phyloP scores from a whole-genome alignment of 495 filamentous ascomycete species.

The Aspergillus taichungensis region DNA sequence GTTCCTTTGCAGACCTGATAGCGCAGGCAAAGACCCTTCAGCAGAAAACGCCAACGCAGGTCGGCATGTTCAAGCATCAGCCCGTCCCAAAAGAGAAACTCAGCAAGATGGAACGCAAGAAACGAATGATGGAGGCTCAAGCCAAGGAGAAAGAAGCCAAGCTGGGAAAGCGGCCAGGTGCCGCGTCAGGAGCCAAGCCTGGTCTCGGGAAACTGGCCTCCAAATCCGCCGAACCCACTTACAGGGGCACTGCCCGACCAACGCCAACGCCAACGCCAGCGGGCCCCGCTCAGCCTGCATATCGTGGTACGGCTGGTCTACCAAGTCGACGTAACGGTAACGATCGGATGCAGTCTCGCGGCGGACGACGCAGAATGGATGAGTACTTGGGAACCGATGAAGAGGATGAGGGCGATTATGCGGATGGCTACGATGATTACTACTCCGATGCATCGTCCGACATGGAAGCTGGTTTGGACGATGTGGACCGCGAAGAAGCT shows the following conservation, averaged over 20 bases:
- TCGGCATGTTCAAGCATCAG: slow-evolving; percentile 32
- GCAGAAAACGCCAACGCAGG: slow-evolving; percentile 23
- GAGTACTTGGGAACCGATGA: slow-evolving; percentile 43
- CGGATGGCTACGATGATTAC: slow-evolving; percentile 43
- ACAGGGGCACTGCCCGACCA: slow-evolving; percentile 47
- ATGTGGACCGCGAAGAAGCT: slow-evolving; percentile 51
- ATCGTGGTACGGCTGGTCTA: slow-evolving; percentile 48
- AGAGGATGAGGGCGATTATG: slow-evolving; percentile 38
- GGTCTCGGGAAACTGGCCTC: slow-evolving; percentile 13
- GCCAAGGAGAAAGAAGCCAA: slow-evolving; percentile 25
- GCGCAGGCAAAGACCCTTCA: slow-evolving; percentile 28
- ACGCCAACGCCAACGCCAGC: slow-evolving; percentile 7
- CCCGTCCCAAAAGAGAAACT: slow-evolving; percentile 27
- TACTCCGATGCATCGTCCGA: slow-evolving; percentile 50
- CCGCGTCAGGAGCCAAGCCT: slow-evolving; percentile 14
- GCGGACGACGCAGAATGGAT: slow-evolving; percentile 27
- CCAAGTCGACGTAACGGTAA: slow-evolving; percentile 17
- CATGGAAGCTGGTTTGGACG: slow-evolving; percentile 57
- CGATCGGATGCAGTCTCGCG: slow-evolving; percentile 26
- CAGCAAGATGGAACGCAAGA: slow-evolving; percentile 34
- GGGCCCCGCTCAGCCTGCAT: slow-evolving; percentile 28
- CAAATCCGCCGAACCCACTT: slow-evolving; percentile 25
- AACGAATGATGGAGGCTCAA: slow-evolving; percentile 25
- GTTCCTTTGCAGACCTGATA: slow-evolving; percentile 38
- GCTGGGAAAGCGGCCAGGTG: slow-evolving; percentile 16